These are phyloP conservation scores for Corynespora cassiicola DNA, from an alignment of 2,329 filamentous ascomycete species.

Conservation along the genomic window DNA sequence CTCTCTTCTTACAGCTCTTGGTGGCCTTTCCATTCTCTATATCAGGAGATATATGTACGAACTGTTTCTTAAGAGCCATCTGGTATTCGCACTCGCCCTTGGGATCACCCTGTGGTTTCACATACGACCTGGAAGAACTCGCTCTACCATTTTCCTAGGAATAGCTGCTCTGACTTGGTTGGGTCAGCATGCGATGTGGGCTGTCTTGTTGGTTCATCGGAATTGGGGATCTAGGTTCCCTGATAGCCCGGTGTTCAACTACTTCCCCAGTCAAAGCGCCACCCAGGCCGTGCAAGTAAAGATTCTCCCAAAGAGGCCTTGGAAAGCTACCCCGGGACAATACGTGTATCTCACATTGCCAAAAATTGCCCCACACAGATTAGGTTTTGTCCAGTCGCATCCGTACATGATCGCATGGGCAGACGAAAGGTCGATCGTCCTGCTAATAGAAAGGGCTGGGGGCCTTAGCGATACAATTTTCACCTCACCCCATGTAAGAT, in stretches of 20 bases:
- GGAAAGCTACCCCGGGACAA: slow-evolving; percentile 10
- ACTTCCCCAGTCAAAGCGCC: not conserved
- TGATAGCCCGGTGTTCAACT: not conserved
- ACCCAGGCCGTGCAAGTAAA: not conserved
- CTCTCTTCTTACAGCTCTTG: slow-evolving; percentile 5
- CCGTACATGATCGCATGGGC: slow-evolving; percentile 12
- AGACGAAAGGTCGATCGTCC: slow-evolving; percentile 3
- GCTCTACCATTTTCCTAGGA: not conserved
- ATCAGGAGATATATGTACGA: slow-evolving; percentile 18
- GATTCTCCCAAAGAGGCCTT: slow-evolving; percentile 4
- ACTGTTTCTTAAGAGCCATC: slow-evolving; percentile 13
- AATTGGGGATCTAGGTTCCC: slow-evolving; percentile 1
- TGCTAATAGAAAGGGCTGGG: slow-evolving; percentile 5
- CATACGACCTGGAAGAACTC: not conserved
- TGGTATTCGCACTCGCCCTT: slow-evolving; percentile 7
- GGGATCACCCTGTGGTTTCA: slow-evolving; percentile 10
- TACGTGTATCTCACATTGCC: slow-evolving; percentile 14
- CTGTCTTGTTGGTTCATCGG: slow-evolving; percentile 7
- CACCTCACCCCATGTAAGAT: not conserved
- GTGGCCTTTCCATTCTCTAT: slow-evolving; percentile 8
- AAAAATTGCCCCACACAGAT: slow-evolving; percentile 1
- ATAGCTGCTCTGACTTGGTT: slow-evolving; percentile 3
- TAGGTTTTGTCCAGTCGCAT: slow-evolving; percentile 10
- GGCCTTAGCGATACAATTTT: slow-evolving; percentile 12
- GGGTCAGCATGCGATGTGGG: slow-evolving; percentile 5